phyloP scores from a whole-genome alignment of 441 rosid species.

The Jatropha multifida region DNA sequence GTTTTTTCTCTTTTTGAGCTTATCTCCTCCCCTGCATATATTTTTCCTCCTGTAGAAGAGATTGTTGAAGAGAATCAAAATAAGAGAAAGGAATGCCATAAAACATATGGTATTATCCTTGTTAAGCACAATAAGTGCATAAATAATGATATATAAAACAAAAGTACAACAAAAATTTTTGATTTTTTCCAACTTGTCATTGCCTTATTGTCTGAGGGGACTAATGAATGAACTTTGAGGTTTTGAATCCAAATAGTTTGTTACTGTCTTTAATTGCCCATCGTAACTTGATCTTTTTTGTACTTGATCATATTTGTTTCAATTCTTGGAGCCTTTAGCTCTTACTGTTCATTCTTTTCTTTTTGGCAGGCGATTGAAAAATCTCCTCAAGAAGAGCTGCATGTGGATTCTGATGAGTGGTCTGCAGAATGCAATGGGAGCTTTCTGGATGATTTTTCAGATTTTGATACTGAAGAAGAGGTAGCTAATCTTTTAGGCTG shows the following conservation, averaged over 20 bases:
- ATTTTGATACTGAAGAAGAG: conserved; percentile 54
- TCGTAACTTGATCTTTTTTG: neutral
- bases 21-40: neutral
- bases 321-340: neutral
- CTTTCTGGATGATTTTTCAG: conserved; percentile 50
- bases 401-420: conserved; percentile 38
- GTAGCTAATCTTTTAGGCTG: conserved; percentile 35
- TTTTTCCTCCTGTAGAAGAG: neutral
- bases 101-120: neutral
- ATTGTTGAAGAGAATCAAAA: neutral
- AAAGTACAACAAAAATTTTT: neutral
- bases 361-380: conserved; percentile 54
- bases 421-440: conserved; percentile 51
- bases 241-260: neutral
- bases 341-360: neutral
- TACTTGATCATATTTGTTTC: neutral
- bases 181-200: neutral
- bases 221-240: neutral
- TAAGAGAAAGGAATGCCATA: neutral
- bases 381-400: conserved; percentile 40
- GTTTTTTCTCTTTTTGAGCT: neutral
- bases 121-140: neutral
- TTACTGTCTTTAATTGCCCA: neutral
- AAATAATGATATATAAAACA: neutral
- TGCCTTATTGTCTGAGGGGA: neutral